These are phyloP conservation scores for Collybia sp. DNA, from an alignment of 768 basidiomycete genomes.

Conservation along the genomic window DNA sequence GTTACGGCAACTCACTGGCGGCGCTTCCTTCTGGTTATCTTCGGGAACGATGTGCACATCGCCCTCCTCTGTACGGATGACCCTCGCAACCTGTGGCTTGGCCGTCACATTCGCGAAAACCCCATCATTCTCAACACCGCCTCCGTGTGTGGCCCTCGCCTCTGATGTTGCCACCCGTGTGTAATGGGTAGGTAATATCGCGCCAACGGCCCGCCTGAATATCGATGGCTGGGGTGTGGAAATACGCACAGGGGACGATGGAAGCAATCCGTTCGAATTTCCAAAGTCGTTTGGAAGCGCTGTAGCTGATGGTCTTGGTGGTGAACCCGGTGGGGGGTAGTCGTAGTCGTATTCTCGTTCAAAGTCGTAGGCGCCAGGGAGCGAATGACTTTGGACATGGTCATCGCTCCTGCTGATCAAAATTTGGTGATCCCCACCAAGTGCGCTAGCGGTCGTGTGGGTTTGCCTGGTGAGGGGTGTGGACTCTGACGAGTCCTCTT, in stretches of 20 bases:
- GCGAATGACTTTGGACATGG: too few relatives aligned
- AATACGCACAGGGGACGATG: conserved; percentile 38
- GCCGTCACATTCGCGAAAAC: conserved; percentile 95
- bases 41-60: conserved; percentile 69
- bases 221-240: conserved; percentile 42
- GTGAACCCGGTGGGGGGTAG: conserved; percentile 75
- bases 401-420: conserved; percentile 13
- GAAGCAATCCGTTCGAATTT: conserved; percentile 67
- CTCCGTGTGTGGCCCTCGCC: conserved; percentile 41
- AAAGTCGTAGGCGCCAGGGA: conserved; percentile 66
- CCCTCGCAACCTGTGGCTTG: conserved; percentile 58
- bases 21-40: conserved; percentile 73
- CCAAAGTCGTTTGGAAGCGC: conserved; percentile 67
- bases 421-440: conserved; percentile 6
- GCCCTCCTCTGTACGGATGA: conserved; percentile 49
- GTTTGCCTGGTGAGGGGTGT: conserved; percentile 29
- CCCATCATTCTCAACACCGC: conserved; percentile 83
- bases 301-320: conserved; percentile 51
- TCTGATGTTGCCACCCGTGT: conserved; percentile 38
- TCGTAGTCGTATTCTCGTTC: conserved; percentile 75
- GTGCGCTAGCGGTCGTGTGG: conserved; percentile 9
- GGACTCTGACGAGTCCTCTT: conserved; percentile 35
- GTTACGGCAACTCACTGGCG: conserved; percentile 61
- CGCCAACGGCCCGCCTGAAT: conserved; percentile 54
- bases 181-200: conserved; percentile 65